Base-by-base conservation (phyloP, 192 early-diverging fungal species). In the Podila horticola region DNA sequence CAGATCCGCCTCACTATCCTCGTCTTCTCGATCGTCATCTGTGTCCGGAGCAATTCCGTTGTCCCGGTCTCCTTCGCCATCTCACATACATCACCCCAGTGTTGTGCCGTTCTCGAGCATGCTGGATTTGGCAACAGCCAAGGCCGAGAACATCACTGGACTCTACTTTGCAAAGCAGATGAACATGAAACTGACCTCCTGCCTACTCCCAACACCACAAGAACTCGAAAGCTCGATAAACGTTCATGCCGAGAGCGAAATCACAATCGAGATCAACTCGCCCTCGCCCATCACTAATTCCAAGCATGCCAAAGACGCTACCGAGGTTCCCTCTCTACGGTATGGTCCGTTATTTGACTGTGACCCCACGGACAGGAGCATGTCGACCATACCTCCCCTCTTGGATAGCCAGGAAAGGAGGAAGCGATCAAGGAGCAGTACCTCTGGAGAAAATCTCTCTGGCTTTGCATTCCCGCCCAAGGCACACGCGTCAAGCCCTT, bases 61-160 rank as follows among this genome's bases (percentile, higher is more conserved):
- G 31, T 66, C 75, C 15, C 64, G 64, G 34, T 38, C 68, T 1
- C 24, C 64, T 5, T 70, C 68, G 8, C 68, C 67, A 52, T 31
- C 20, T n/a, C 12, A 51, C 28, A 10, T 50, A 60, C 20, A 50
- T 10, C 34, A 36, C 49, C 17, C 75, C 6, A 57, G 66, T 26
- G 68, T 41, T 45, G 63, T 77, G 5, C 58, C 68, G 6, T 77
- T 77, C 36, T 77, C 75, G 0, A 77, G 65, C 50, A 66, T 77
- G 57, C 50, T 77, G 26, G 75, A 77, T 49, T 33, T 77, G n/a
- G 75, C 75, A 8, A 77, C 75, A 30, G 75, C 75, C 36, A 77
- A 77, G 38, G 75, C 75, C 5, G 75, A 77, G 15, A 77, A 77
- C 29, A 77, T 77, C 50, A 77, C 75, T 24, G 75, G 75, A 48